phyloP scores from a whole-genome alignment of 1,284 basidiomycete species.

The Hemileia vastatrix region DNA sequence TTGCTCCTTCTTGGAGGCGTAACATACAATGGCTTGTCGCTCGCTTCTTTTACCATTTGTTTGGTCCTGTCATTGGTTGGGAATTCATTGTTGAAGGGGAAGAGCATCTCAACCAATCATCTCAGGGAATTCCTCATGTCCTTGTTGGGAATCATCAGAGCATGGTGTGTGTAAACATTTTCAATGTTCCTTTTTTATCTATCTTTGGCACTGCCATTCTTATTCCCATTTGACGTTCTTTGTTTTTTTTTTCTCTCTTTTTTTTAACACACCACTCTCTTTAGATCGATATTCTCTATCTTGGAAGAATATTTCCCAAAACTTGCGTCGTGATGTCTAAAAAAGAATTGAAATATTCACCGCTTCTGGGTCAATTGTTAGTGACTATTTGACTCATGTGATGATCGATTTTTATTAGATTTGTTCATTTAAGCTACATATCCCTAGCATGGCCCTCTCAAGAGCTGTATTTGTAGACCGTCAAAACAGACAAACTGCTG shows the following conservation, averaged over 20 bases:
- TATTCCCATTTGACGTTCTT: too few species aligned
- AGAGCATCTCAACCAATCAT: slow-evolving; percentile 55
- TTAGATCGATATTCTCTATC: slow-evolving; percentile 47
- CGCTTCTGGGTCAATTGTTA: slow-evolving; percentile 70
- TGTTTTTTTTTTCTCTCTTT: neutral
- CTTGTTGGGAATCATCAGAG: slow-evolving; percentile 86
- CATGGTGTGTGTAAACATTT: slow-evolving; percentile 38
- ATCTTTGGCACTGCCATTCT: too few species aligned
- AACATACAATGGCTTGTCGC: slow-evolving; percentile 82
- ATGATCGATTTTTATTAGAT: slow-evolving; percentile 1
- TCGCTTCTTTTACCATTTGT: slow-evolving; percentile 66
- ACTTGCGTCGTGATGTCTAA: slow-evolving; percentile 86
- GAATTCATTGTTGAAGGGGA: slow-evolving; percentile 51
- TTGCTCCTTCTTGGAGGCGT: slow-evolving; percentile 11
- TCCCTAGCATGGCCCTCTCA: slow-evolving; percentile 59
- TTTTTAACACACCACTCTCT: neutral
- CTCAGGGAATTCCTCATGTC: slow-evolving; percentile 52
- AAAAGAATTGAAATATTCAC: slow-evolving; percentile 74
- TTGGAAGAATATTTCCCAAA: slow-evolving; percentile 78
- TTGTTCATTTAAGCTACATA: too few species aligned
- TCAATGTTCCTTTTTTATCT: neutral
- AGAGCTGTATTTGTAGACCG: slow-evolving; percentile 93
- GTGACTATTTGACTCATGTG: neutral
- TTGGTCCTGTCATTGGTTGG: slow-evolving; percentile 48
- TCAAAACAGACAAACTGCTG: slow-evolving; percentile 63